Percentiles rank a stretch among this genome's conserved stretches.
Evolutionary conservation across 2,329 filamentous ascomycete genomes (phyloP).

Genomic region (Fusarium compactum): DNA sequence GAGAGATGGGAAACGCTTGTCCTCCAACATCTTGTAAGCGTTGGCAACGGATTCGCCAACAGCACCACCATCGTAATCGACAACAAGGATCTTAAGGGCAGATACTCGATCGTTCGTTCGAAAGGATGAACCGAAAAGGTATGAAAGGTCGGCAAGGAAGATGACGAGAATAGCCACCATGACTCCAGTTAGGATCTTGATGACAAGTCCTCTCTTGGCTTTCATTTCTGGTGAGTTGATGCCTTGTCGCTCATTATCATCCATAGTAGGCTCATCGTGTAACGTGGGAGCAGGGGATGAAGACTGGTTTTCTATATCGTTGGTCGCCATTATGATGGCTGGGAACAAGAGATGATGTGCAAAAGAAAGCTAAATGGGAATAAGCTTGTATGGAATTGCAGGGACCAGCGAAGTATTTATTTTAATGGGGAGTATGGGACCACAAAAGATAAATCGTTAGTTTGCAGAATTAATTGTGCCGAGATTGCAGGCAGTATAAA

Average conservation of each 20-base stretch:
- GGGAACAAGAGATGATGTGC: not conserved
- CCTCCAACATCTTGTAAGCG: constrained; percentile 51
- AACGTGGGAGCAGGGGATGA: constrained; percentile 33
- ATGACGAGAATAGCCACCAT: constrained; percentile 36
- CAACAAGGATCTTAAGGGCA: constrained; percentile 46
- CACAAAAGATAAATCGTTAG: not conserved
- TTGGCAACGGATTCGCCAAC: constrained; percentile 50
- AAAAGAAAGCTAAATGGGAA: not conserved
- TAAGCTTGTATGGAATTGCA: not conserved
- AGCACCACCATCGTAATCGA: constrained; percentile 51
- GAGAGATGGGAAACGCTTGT: constrained; percentile 50
- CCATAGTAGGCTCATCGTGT: constrained; percentile 17
- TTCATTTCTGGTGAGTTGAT: constrained; percentile 29
- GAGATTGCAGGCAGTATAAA: constrained; percentile 10
- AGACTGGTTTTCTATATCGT: constrained; percentile 18
- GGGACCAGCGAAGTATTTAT: constrained; percentile 3
- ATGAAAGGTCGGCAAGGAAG: constrained; percentile 46
- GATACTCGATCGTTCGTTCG: constrained; percentile 39
- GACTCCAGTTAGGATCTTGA: constrained; percentile 33
- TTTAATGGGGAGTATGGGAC: not conserved
- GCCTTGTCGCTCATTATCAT: constrained; percentile 11
- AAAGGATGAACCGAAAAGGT: constrained; percentile 52
- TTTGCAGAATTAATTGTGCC: not conserved
- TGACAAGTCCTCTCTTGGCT: constrained; percentile 6
- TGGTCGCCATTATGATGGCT: constrained; percentile 1